Conservation (phyloP, 306 rosid species). For the Hylodesmum podocarpum region DNA sequence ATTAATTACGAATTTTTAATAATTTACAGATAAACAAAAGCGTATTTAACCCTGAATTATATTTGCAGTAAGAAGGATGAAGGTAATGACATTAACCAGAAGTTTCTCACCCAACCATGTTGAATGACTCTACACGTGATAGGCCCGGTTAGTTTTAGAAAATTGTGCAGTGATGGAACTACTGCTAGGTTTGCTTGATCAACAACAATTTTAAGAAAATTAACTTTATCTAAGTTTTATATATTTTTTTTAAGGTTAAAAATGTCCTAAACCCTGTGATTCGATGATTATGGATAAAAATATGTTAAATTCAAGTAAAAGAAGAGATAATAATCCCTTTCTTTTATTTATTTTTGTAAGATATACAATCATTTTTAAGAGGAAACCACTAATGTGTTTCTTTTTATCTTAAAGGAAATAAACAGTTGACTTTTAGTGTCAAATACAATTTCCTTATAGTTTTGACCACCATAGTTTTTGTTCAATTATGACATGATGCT, state of each 20-base stretch:
- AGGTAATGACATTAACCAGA: too few relatives aligned
- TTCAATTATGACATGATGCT: not conserved
- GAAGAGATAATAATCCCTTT: not conserved
- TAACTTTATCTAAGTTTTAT: too few relatives aligned
- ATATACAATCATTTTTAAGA: not conserved
- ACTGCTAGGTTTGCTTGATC: too few relatives aligned
- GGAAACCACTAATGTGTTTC: not conserved
- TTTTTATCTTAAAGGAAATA: not conserved
- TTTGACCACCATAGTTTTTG: not conserved
- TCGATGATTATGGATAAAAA: not conserved
- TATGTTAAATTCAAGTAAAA: not conserved
- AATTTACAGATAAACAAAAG: too few relatives aligned
- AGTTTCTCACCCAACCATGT: too few relatives aligned
- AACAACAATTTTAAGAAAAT: too few relatives aligned
- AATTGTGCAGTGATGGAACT: too few relatives aligned
- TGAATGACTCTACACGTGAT: too few relatives aligned
- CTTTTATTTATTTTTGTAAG: not conserved
- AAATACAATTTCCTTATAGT: not conserved
- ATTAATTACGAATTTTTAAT: too few relatives aligned
- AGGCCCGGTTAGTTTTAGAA: too few relatives aligned
- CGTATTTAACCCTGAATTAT: too few relatives aligned
- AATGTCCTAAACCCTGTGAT: not conserved
- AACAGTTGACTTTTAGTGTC: not conserved
- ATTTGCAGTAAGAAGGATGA: too few relatives aligned
- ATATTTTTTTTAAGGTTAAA: not conserved